Base-by-base conservation (phyloP, 768 basidiomycete genomes). In the Tylopilus cervinicoccineus region DNA sequence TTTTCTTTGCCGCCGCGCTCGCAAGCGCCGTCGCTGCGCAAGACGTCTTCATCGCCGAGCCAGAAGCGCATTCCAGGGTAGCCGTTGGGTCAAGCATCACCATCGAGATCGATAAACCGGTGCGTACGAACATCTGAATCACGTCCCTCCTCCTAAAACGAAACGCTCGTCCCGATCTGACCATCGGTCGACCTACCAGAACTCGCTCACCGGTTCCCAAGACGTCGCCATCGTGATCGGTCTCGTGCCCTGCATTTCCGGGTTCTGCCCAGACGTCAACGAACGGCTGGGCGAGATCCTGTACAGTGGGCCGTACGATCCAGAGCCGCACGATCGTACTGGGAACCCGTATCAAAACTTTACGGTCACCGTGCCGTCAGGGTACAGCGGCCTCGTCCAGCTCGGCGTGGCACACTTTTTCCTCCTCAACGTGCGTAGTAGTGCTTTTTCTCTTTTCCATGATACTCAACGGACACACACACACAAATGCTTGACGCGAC, bases 31-130 rank as follows among this genome's bases (percentile, higher is more conserved):
- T 64, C 7, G 42, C 73, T 20, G 76, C 72, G 2, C 78, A 81
- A 47, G 43, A 56, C 17, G 55, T 70, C 4, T 38, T 2, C 17
- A 44, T 44, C 24, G 20, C 68, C 10, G 53, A 47, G 8, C 79
- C 78, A 4, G 17, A 48, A 1, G 46, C 64, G 6, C 67, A 67
- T 2, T 50, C 67, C 5, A 47, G 55, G 23, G 64, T 80, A 6
- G 22, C 27, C 0, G 59, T 68, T 17, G 76, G 77, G 16, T 54
- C 59, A 2, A 52, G 53, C n/a, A 33, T 79, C 43, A 65, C 58
- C 7, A 67, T 79, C 7, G 64, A 74, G 44, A 56, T 79, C 11
- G 71, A 72, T 40, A 65, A 65, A 48, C 72, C 72, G 6, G 76
- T 76, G 48, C 12, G 75, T 60, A 11, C 24, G 31, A 4, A 23